A percentile compares a stretch with the other conserved stretches of the same genome.
phyloP scores from a whole-genome alignment of 306 rosid species.

The Prunus davidiana region DNA sequence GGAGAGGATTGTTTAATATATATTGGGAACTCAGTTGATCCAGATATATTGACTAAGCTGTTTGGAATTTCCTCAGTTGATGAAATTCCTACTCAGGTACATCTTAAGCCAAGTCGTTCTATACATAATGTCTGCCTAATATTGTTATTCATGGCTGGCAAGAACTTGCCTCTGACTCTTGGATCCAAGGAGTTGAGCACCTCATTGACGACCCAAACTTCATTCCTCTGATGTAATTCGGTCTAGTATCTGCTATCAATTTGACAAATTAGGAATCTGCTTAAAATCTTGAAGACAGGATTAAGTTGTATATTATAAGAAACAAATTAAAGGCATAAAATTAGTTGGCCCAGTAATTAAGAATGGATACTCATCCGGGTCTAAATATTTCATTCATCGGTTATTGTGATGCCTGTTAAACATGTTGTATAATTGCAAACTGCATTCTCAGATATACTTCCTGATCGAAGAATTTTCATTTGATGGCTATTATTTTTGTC shows the following conservation, averaged over 20 bases:
- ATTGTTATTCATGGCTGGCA: not conserved
- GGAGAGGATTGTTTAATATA: slow-evolving; percentile 75
- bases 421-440: not conserved
- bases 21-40: slow-evolving; percentile 62
- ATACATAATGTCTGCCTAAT: not conserved
- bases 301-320: not conserved
- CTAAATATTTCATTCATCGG: not conserved
- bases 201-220: not conserved
- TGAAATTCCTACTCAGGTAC: slow-evolving; percentile 66
- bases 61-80: slow-evolving; percentile 63
- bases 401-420: not conserved
- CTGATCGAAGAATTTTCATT: not conserved
- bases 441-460: not conserved
- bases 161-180: not conserved
- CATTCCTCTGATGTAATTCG: not conserved
- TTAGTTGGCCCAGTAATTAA: not conserved
- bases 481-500: slow-evolving; percentile 4
- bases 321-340: not conserved
- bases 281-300: not conserved
- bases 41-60: slow-evolving; percentile 52
- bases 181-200: not conserved
- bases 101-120: not conserved
- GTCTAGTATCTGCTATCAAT: not conserved
- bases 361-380: not conserved
- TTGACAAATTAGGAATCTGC: not conserved